Evolutionary conservation across 2,329 filamentous ascomycete genomes (phyloP).

Genomic region (Leptographium lundbergii): DNA sequence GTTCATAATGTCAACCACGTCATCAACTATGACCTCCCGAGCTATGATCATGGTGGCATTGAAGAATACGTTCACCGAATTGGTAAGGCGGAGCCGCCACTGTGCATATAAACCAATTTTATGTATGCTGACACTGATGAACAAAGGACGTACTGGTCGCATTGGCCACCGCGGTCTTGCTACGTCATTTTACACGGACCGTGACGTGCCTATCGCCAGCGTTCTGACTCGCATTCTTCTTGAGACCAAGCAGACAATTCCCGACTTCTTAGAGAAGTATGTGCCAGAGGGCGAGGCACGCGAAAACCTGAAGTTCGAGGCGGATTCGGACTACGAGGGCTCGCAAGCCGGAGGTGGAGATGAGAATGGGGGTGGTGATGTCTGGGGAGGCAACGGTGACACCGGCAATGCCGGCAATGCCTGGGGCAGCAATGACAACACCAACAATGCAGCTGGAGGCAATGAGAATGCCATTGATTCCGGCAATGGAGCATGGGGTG

Average conservation of each 20-base stretch:
- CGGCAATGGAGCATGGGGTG: background rate
- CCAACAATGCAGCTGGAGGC: slow-evolving; percentile 1
- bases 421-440: slow-evolving; percentile 4
- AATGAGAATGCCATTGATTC: background rate
- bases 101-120: background rate
- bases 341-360: slow-evolving; percentile 7
- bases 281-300: slow-evolving; percentile 42
- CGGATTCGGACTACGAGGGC: slow-evolving; percentile 39
- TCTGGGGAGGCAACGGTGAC: slow-evolving; percentile 2
- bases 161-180: slow-evolving; percentile 81
- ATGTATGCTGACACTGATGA: slow-evolving; percentile 1
- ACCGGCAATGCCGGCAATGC: background rate
- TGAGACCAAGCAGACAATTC: slow-evolving; percentile 66
- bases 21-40: slow-evolving; percentile 85
- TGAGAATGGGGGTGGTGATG: slow-evolving; percentile 7
- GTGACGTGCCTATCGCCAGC: slow-evolving; percentile 58
- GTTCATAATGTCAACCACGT: slow-evolving; percentile 79
- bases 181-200: slow-evolving; percentile 77
- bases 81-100: slow-evolving; percentile 39
- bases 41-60: slow-evolving; percentile 65
- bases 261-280: slow-evolving; percentile 63
- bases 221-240: slow-evolving; percentile 70
- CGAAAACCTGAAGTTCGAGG: slow-evolving; percentile 39
- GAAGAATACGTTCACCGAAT: slow-evolving; percentile 92
- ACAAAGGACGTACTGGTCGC: slow-evolving; percentile 72